Base-by-base conservation (phyloP, 2,329 filamentous ascomycete genomes). In the Aspergillus sp. region DNA sequence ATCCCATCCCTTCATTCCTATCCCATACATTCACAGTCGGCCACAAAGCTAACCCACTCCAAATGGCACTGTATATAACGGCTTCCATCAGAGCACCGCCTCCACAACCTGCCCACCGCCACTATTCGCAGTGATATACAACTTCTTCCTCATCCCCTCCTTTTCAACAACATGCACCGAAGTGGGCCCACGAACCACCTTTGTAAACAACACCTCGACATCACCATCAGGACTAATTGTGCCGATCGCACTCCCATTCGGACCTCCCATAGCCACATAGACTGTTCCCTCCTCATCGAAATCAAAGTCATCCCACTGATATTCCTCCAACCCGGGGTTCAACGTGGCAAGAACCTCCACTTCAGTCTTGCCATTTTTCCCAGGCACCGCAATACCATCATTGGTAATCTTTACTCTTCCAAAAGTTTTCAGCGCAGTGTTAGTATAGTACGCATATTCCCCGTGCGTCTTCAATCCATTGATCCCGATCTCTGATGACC, bases 241-340 rank as follows among this genome's bases (percentile, higher is more conserved):
- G 10, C 51, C 59, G 12, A 66, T 36, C 3, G 56, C 28, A 45
- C 62, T 55, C 5, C 32, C 32, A 36, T 12, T 13, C 12, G 32
- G 1, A 13, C 54, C 45, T 6, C 55, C 49, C 48, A 60, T 60
- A 15, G 61, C 61, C 28, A 66, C 51, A 30, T 66, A 67, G 28
- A 57, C 63, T 12, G 55, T 38, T 2, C 62, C 60, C 32, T 43
- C 32, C 10, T n/a, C 23, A 50, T 60, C 65, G 9, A 66, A 19
- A 19, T 53, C 48, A 25, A 67, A 66, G 48, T 67, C 65, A 49
- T 67, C 65, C 60, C 58, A 62, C 8, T 60, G 52, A 12, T 52
- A 51, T 9, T 6, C 41, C 1, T 50, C 54, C 10, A 13, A 5
- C 10, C 12, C 32, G 12, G 39, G 28, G 12, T 32, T n/a, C 17